Conservation (phyloP, 2,329 filamentous ascomycete species). For the Sordariomycetes sp. region DNA sequence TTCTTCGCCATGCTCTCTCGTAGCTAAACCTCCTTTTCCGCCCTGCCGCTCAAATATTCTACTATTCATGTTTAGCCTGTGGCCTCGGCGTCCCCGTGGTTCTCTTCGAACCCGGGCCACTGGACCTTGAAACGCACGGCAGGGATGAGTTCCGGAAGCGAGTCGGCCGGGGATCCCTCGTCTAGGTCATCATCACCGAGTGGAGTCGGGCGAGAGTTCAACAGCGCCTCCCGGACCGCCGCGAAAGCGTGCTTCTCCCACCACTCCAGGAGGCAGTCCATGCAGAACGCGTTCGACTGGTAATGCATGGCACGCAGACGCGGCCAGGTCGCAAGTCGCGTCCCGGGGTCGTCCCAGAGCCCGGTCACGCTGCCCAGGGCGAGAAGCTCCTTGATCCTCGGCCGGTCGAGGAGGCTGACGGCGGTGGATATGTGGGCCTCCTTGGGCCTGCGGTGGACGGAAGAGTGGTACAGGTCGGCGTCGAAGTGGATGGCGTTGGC, state of each 20-base stretch:
- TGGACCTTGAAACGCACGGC: conserved; percentile 2
- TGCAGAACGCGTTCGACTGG: conserved; percentile 3
- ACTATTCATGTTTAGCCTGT: not conserved
- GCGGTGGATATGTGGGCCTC: conserved; percentile 1
- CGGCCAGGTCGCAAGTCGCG: not conserved
- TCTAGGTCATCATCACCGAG: not conserved
- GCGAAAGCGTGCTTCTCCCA: not conserved
- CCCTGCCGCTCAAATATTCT: not conserved
- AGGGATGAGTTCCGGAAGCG: not conserved
- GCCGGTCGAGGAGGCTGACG: not conserved
- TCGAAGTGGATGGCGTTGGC: not conserved
- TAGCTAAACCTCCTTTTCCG: no score
- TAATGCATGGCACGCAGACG: not conserved
- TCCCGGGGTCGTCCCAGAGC: not conserved
- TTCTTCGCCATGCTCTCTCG: no score
- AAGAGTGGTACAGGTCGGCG: not conserved
- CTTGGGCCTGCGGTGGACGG: not conserved
- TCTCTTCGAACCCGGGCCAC: conserved; percentile 1
- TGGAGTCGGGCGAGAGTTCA: not conserved
- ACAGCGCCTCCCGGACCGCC: not conserved
- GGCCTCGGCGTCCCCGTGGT: not conserved
- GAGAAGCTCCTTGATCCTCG: not conserved
- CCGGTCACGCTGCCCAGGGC: not conserved
- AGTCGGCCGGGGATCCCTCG: not conserved
- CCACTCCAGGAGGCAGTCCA: conserved; percentile 4